Base-by-base conservation (phyloP, 1,284 basidiomycete species). In the Farysia itapuensis region DNA sequence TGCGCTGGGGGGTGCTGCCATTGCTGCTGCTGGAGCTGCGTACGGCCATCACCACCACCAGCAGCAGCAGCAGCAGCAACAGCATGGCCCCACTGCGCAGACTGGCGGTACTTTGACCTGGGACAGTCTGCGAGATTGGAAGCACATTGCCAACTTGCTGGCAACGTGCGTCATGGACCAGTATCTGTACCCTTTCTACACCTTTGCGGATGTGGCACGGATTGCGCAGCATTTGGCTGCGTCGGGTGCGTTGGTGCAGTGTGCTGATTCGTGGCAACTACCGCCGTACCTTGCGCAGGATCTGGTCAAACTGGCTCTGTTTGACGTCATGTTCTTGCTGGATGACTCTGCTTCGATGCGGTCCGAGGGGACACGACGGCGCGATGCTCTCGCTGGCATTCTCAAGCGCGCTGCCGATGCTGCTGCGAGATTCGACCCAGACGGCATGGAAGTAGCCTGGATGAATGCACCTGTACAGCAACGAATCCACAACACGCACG, bases 111-210 rank as follows among this genome's bases (percentile, higher is more conserved):
- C 61, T 15, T 37, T 63, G 5, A 35, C 36, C 14, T 70, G 67
- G 67, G 49, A 52, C 1, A 23, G 34, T 6, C 45, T 70, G 4
- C 45, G 61, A 6, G 57, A 70, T 31, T 54, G 49, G 46, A 51
- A 49, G 16, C 54, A 60, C 33, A 71, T 68, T 28, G 66, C 66
- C 29, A 58, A 54, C 25, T 34, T 71, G 14, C 53, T 71, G n/a
- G 44, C 63, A 4, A 49, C 57, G 4, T 67, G 64, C 16, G 68
- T 71, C 8, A 53, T 56, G 46, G 66, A 71, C 25, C 68, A 69
- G 36, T 56, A 54, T 33, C 59, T 71, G n/a, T 71, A 69, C 25
- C 36, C 68, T n/a, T 71, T 66, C 38, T 71, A 68, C 49, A 50
- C 49, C 11, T 71, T 57, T 21, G 23, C 41, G 7, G 40, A 56